Evolutionary conservation across 2,329 filamentous ascomycete genomes (phyloP).

Genomic region (Epicoccum sorghinum): DNA sequence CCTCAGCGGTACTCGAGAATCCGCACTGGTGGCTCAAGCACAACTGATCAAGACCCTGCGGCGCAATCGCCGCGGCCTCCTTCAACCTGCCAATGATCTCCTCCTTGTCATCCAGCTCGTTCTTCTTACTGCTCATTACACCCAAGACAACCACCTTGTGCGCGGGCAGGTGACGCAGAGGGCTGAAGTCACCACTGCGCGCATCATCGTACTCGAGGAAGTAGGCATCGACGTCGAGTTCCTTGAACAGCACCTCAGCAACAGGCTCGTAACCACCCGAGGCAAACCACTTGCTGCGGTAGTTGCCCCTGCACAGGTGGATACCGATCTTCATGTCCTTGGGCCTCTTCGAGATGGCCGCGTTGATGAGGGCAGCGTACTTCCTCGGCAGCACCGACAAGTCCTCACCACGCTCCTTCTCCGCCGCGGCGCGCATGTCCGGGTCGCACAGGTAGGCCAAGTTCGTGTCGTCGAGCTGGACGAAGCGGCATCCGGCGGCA

Average conservation of each 20-base stretch:
- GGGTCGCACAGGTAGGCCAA: constrained; percentile 65
- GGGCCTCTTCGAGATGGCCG: constrained; percentile 59
- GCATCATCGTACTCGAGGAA: constrained; percentile 67
- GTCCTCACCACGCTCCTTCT: constrained; percentile 57
- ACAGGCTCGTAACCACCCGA: constrained; percentile 65
- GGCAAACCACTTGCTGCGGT: constrained; percentile 63
- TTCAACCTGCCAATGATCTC: constrained; percentile 48
- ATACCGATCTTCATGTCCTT: constrained; percentile 63
- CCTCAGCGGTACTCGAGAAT: constrained; percentile 63
- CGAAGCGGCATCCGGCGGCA: constrained; percentile 61
- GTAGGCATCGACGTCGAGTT: constrained; percentile 63
- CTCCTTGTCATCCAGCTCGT: constrained; percentile 59
- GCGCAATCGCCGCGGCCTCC: constrained; percentile 53
- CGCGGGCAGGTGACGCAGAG: constrained; percentile 60
- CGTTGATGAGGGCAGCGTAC: constrained; percentile 63
- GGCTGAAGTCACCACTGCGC: constrained; percentile 61
- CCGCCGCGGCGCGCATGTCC: constrained; percentile 61
- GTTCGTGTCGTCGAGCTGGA: constrained; percentile 66
- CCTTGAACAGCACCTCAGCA: constrained; percentile 63
- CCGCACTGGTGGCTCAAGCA: constrained; percentile 65
- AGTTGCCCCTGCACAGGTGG: constrained; percentile 64
- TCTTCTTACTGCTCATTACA: constrained; percentile 63
- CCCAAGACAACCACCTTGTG: constrained; percentile 63
- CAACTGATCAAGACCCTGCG: constrained; percentile 61
- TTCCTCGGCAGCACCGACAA: constrained; percentile 56